Conservation (phyloP, 805 yeast genomes). For the Debaryomyces hansenii region DNA sequence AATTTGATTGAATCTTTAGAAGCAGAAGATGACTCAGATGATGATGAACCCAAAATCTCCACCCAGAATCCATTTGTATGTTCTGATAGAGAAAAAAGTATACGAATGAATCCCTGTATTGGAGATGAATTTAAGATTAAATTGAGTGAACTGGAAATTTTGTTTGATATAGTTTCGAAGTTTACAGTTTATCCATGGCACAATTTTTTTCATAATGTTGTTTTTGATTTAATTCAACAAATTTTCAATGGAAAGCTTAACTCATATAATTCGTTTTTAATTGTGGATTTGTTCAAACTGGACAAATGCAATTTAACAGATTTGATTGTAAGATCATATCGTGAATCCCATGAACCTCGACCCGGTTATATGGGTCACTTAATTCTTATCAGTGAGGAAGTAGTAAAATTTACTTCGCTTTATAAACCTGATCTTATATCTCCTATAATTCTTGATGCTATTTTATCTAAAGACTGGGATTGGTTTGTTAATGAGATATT, state of each 20-base stretch:
- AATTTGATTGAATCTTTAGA: slow-evolving; percentile 24
- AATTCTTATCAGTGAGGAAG: slow-evolving; percentile 91
- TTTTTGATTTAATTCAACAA: slow-evolving; percentile 94
- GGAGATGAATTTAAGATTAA: slow-evolving; percentile 89
- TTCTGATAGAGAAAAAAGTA: slow-evolving; percentile 26
- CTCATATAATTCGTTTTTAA: slow-evolving; percentile 66
- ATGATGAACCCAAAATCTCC: slow-evolving; percentile 45
- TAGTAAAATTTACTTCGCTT: slow-evolving; percentile 77
- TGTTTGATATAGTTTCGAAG: slow-evolving; percentile 66
- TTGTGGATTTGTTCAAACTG: slow-evolving; percentile 26
- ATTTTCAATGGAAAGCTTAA: slow-evolving; percentile 90
- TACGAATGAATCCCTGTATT: slow-evolving; percentile 62
- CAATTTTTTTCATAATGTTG: slow-evolving; percentile 94
- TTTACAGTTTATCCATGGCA: slow-evolving; percentile 94
- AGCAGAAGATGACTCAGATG: slow-evolving; percentile 38
- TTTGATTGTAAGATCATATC: slow-evolving; percentile 25
- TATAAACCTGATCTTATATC: slow-evolving; percentile 62
- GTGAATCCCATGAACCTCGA: slow-evolving; percentile 48
- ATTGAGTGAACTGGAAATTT: slow-evolving; percentile 69
- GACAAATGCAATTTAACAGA: slow-evolving; percentile 24
- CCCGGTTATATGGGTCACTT: slow-evolving; percentile 98
- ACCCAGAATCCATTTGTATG: slow-evolving; percentile 46
- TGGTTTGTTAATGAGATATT: slow-evolving; percentile 50
- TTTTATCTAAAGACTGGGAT: slow-evolving; percentile 50
- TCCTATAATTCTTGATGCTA: slow-evolving; percentile 48